Conservation (phyloP, 768 basidiomycete genomes). For the Boletellus emodensis region DNA sequence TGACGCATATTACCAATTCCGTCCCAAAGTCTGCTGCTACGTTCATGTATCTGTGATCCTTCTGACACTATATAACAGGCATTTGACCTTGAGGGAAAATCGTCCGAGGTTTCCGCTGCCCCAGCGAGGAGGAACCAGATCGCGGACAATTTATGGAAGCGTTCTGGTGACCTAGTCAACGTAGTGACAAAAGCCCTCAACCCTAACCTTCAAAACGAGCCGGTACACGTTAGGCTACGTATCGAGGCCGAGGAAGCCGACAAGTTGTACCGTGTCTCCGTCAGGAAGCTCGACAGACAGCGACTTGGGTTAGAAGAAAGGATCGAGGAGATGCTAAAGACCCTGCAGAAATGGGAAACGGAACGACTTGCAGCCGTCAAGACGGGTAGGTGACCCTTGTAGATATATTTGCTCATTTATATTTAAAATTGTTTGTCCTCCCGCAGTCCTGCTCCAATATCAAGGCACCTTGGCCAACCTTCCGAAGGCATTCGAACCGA, state of each 20-base stretch:
- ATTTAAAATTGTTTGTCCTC: background rate
- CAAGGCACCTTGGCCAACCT: conserved; percentile 75
- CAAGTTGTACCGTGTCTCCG: conserved; percentile 68
- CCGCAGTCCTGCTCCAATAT: conserved; percentile 75
- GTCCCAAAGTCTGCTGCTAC: conserved; percentile 56
- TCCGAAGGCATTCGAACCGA: conserved; percentile 60
- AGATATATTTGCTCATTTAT: background rate
- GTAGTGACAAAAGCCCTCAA: conserved; percentile 71
- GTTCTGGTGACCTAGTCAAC: conserved; percentile 64
- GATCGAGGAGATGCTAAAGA: conserved; percentile 77
- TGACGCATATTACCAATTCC: conserved; percentile 82
- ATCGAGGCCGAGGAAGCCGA: conserved; percentile 82
- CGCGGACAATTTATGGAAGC: conserved; percentile 59
- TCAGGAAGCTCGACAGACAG: conserved; percentile 81
- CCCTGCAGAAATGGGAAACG: conserved; percentile 79
- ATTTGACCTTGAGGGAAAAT: conserved; percentile 27
- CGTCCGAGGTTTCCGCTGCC: conserved; percentile 17
- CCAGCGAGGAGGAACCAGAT: conserved; percentile 34
- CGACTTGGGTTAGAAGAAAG: conserved; percentile 83
- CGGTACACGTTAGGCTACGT: conserved; percentile 63
- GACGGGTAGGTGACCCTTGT: conserved; percentile 49
- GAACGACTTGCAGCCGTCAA: conserved; percentile 83
- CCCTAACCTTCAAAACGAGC: conserved; percentile 48
- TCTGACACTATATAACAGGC: conserved; percentile 22
- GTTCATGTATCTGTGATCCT: conserved; percentile 17